phyloP scores from a whole-genome alignment of 345 rosid species.

The Lumnitzera littorea region DNA sequence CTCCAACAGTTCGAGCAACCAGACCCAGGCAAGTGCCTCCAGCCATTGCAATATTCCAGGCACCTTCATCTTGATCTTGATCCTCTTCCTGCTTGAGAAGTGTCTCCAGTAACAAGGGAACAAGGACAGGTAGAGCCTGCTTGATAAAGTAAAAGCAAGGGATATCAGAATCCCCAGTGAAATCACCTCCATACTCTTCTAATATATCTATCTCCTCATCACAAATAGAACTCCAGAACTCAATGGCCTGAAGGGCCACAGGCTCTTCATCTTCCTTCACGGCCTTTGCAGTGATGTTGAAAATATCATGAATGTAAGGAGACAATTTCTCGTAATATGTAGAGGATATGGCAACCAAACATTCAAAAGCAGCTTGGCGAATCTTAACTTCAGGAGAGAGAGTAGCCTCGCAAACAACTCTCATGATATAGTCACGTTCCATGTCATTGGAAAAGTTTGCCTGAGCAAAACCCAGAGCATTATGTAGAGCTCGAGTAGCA shows the following conservation, averaged over 20 bases:
- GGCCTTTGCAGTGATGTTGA: slow-evolving; percentile 37
- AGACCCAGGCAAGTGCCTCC: slow-evolving; percentile 44
- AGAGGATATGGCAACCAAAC: slow-evolving; percentile 41
- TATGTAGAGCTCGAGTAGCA: slow-evolving; percentile 32
- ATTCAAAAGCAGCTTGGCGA: slow-evolving; percentile 39
- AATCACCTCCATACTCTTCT: slow-evolving; percentile 38
- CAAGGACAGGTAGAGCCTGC: slow-evolving; percentile 40
- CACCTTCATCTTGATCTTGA: slow-evolving; percentile 45
- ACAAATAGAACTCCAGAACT: slow-evolving; percentile 41
- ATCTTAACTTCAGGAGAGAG: slow-evolving; percentile 33
- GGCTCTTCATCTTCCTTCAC: slow-evolving; percentile 41
- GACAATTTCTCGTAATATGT: slow-evolving; percentile 36
- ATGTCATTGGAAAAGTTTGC: slow-evolving; percentile 37
- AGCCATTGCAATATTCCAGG: slow-evolving; percentile 48
- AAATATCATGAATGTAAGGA: slow-evolving; percentile 40
- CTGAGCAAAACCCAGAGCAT: slow-evolving; percentile 41
- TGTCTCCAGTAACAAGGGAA: slow-evolving; percentile 37
- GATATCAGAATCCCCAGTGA: slow-evolving; percentile 34
- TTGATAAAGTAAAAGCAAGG: slow-evolving; percentile 40
- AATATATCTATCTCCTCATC: slow-evolving; percentile 46
- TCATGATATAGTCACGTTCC: slow-evolving; percentile 46
- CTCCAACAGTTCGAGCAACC: slow-evolving; percentile 44
- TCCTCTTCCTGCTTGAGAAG: slow-evolving; percentile 44
- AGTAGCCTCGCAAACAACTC: slow-evolving; percentile 38
- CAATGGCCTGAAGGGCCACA: slow-evolving; percentile 41